Conservation (phyloP, 305 asterid genomes). For the Solanum hybrid region DNA sequence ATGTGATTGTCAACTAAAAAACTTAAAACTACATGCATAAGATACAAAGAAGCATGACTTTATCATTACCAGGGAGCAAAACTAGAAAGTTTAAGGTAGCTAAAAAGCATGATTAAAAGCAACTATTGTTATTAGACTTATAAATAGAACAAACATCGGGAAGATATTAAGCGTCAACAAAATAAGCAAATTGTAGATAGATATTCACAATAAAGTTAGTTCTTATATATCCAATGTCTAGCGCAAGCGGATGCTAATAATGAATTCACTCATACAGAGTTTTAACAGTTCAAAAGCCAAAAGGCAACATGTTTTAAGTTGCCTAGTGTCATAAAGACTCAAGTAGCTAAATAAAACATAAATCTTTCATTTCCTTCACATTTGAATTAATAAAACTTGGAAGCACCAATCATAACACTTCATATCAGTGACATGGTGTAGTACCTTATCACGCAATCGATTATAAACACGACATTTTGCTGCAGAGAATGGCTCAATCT, state of each 20-base stretch:
- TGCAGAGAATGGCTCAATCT: conserved; percentile 70
- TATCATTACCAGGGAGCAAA: not conserved
- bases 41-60: not conserved
- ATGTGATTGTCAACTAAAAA: not conserved
- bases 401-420: not conserved
- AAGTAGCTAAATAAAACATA: not conserved
- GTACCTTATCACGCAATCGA: conserved; percentile 52
- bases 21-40: not conserved
- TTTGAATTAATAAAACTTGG: not conserved
- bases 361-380: not conserved
- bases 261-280: not conserved
- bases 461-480: conserved; percentile 65
- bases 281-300: not conserved
- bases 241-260: not conserved
- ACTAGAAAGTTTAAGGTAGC: not conserved
- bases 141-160: not conserved
- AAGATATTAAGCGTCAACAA: not conserved
- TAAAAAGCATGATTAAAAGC: not conserved
- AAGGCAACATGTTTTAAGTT: not conserved
- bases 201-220: not conserved
- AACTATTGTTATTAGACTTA: not conserved
- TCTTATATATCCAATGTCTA: not conserved
- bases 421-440: not conserved
- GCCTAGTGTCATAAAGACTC: not conserved
- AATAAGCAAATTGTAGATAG: not conserved